Conservation (phyloP, 2,329 filamentous ascomycete genomes). For the Catunica adiposa region DNA sequence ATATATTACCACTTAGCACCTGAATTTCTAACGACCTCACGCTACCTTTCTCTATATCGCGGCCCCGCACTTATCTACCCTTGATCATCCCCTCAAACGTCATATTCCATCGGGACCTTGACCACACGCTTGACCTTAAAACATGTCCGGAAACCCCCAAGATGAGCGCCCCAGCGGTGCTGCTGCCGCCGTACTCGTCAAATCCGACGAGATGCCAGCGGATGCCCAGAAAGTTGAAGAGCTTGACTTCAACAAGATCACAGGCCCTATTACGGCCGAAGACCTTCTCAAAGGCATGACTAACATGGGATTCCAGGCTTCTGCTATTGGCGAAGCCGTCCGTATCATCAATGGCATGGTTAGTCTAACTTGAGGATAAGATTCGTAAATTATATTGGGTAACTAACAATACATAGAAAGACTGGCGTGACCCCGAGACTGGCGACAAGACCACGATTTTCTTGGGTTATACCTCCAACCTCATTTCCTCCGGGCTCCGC, state of each 20-base stretch:
- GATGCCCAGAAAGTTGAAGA: conserved; percentile 71
- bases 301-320: conserved; percentile 60
- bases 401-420: conserved; percentile 31
- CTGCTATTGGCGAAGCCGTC: conserved; percentile 68
- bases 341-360: conserved; percentile 95
- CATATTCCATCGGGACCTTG: no score
- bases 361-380: conserved; percentile 16
- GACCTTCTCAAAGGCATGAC: conserved; percentile 70
- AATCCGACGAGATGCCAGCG: conserved; percentile 66
- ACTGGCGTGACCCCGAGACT: conserved; percentile 67
- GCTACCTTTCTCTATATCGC: no score
- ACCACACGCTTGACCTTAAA: neutral
- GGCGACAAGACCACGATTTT: conserved; percentile 79
- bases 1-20: no score
- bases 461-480: conserved; percentile 90
- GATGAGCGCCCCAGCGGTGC: conserved; percentile 41
- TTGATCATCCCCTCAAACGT: no score
- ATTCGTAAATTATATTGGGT: no score
- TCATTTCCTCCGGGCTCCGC: conserved; percentile 88
- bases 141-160: conserved; percentile 11
- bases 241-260: conserved; percentile 77
- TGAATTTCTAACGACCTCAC: no score
- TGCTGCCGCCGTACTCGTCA: conserved; percentile 68
- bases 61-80: no score
- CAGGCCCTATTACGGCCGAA: conserved; percentile 63